Evolutionary conservation across 176 grass and related monocot species (phyloP).

Genomic region (Poa annua): DNA sequence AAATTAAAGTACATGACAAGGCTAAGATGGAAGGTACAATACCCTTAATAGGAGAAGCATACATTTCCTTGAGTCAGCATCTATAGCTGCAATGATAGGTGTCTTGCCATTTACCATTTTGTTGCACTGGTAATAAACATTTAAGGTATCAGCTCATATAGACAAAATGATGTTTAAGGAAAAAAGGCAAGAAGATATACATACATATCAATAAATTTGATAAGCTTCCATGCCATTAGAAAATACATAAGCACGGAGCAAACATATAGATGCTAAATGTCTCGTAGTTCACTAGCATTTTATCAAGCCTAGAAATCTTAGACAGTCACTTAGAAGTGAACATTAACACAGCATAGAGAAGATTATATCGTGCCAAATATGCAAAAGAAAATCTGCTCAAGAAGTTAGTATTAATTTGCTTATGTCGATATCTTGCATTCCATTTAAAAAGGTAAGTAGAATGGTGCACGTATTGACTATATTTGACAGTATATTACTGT

Average conservation of each 20-base stretch:
- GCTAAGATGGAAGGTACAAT: not conserved
- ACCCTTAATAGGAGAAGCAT: slow-evolving; percentile 17
- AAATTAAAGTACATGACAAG: not conserved
- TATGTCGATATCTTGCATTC: not conserved
- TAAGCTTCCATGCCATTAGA: not conserved
- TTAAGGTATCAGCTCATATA: not conserved
- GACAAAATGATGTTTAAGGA: slow-evolving; percentile 2
- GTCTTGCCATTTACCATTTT: slow-evolving; percentile 12
- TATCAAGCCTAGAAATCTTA: not conserved
- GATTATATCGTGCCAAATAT: not conserved
- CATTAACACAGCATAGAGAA: not conserved
- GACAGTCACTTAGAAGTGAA: not conserved
- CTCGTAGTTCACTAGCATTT: not conserved
- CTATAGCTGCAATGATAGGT: not conserved
- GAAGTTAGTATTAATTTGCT: not conserved
- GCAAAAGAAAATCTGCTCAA: not conserved
- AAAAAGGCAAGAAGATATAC: not conserved
- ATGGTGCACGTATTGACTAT: not conserved
- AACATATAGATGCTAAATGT: not conserved
- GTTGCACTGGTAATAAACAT: not conserved
- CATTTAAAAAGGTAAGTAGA: slow-evolving; percentile 14
- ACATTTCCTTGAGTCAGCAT: slow-evolving; percentile 8
- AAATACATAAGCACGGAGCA: not conserved
- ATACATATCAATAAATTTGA: not conserved
- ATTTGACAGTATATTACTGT: not conserved